Percentiles rank a stretch among this genome's conserved stretches.
phyloP scores from a whole-genome alignment of 495 filamentous ascomycete genomes.

The Lophiotrema nucula region DNA sequence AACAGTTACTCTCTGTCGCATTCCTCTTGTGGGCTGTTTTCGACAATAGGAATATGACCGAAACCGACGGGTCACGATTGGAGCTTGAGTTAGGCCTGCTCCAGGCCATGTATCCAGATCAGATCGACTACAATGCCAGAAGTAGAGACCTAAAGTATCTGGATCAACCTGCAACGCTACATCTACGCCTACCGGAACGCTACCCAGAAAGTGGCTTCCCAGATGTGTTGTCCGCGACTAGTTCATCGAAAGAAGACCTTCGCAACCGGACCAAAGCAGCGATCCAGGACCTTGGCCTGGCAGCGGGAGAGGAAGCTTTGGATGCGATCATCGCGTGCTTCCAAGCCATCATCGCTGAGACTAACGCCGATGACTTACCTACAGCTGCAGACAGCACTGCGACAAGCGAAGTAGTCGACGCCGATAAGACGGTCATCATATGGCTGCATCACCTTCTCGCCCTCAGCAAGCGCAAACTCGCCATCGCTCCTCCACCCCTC shows the following conservation, averaged over 20 bases:
- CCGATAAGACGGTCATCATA: constrained; percentile 38
- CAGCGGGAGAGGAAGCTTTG: constrained; percentile 39
- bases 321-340: constrained; percentile 40
- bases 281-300: constrained; percentile 10
- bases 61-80: no score
- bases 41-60: no score
- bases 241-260: constrained; percentile 29
- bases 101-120: constrained; percentile 41
- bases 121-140: constrained; percentile 31
- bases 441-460: constrained; percentile 47
- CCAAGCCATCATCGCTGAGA: constrained; percentile 23
- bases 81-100: constrained; percentile 38
- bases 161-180: constrained; percentile 21
- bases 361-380: background rate
- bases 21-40: no score
- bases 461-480: constrained; percentile 42
- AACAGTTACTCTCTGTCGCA: no score
- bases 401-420: background rate
- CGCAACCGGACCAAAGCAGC: constrained; percentile 31
- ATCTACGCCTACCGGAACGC: constrained; percentile 35
- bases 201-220: constrained; percentile 34
- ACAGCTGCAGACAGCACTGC: background rate
- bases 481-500: constrained; percentile 31
- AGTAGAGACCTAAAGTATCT: constrained; percentile 36
- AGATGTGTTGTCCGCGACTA: constrained; percentile 35